Conservation (phyloP, 495 filamentous ascomycete species). For the Aspergillus baeticus region DNA sequence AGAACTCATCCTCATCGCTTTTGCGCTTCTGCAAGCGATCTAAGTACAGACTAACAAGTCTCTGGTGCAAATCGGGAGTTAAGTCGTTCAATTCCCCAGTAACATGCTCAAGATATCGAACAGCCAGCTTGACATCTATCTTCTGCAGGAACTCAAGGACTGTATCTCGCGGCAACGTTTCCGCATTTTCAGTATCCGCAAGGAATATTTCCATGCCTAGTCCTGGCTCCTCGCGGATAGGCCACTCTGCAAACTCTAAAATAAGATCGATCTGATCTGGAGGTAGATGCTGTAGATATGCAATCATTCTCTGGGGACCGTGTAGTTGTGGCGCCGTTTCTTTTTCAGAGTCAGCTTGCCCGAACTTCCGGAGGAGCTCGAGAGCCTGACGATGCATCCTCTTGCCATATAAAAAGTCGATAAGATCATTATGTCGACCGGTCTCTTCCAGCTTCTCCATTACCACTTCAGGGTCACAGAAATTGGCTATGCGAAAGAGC, state of each 20-base stretch:
- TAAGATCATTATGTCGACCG: slow-evolving; percentile 86
- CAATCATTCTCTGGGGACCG: slow-evolving; percentile 80
- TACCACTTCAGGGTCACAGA: slow-evolving; percentile 93
- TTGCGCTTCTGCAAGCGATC: slow-evolving; percentile 52
- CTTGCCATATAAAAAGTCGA: slow-evolving; percentile 96
- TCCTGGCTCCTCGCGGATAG: slow-evolving; percentile 65
- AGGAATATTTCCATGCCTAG: slow-evolving; percentile 95
- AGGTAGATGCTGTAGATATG: slow-evolving; percentile 86
- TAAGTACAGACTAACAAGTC: slow-evolving; percentile 74
- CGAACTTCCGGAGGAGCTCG: slow-evolving; percentile 79
- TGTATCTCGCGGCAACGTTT: slow-evolving; percentile 74
- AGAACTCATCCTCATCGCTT: slow-evolving; percentile 31
- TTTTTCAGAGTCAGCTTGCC: slow-evolving; percentile 61
- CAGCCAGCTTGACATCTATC: slow-evolving; percentile 68
- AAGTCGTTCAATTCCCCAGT: slow-evolving; percentile 82
- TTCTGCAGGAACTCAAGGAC: slow-evolving; percentile 72
- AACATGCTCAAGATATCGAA: slow-evolving; percentile 87
- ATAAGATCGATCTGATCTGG: slow-evolving; percentile 88
- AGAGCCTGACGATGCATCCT: slow-evolving; percentile 87
- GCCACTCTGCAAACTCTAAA: slow-evolving; percentile 89
- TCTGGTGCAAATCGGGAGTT: slow-evolving; percentile 84
- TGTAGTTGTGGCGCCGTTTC: slow-evolving; percentile 59
- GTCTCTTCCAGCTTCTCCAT: slow-evolving; percentile 88
- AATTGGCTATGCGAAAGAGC: slow-evolving; percentile 94
- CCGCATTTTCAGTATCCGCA: slow-evolving; percentile 91